phyloP scores from a whole-genome alignment of 1,139 yeast genomes.

The Nakaseomyces sp. region DNA sequence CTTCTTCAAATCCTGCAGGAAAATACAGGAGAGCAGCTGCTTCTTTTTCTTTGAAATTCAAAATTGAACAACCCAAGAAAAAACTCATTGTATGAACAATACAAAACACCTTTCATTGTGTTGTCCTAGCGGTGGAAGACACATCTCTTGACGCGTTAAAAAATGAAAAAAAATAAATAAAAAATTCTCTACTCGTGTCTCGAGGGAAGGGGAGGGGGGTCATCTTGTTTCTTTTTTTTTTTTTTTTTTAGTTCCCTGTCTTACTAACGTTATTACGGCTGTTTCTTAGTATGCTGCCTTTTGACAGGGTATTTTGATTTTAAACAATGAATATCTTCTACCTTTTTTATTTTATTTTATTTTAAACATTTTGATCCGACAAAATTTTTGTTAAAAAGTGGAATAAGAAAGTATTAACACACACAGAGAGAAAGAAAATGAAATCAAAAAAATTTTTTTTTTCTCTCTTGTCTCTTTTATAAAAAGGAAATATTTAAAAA shows the following conservation, averaged over 20 bases:
- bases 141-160: not conserved
- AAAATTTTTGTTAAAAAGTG: not conserved
- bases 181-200: not conserved
- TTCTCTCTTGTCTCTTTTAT: not conserved
- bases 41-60: too few species aligned
- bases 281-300: too few species aligned
- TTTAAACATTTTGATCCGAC: constrained; percentile 1
- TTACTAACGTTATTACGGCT: too few species aligned
- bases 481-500: not conserved
- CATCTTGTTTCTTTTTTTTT: not conserved
- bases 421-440: not conserved
- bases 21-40: too few species aligned
- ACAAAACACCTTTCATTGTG: not conserved
- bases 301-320: too few species aligned
- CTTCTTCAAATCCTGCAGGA: too few species aligned
- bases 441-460: not conserved
- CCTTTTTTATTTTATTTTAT: not conserved
- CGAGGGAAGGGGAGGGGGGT: too few species aligned
- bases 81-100: too few species aligned
- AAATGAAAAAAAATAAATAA: not conserved
- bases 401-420: not conserved
- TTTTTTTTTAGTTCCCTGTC: too few species aligned
- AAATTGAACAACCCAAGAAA: too few species aligned
- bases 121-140: not conserved
- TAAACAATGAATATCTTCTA: too few species aligned